Base-by-base conservation (phyloP, 2,329 filamentous ascomycete genomes). In the Helotiales sp. region DNA sequence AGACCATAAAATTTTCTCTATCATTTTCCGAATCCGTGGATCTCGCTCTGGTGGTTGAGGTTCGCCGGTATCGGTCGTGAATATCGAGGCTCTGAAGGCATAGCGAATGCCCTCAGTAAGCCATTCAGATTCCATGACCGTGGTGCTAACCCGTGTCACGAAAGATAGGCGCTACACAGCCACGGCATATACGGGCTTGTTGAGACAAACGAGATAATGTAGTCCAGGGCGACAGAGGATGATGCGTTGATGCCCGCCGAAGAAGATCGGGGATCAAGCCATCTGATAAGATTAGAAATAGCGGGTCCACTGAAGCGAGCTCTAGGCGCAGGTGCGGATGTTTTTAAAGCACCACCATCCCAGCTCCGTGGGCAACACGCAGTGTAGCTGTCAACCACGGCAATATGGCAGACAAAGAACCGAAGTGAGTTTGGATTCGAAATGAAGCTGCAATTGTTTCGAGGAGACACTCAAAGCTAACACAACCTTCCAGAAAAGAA, bases 401-500 rank as follows among this genome's bases (percentile, higher is more conserved):
- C 47, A 66, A 49, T 30, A 77, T 77, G 75, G 73, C 74, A 65
- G 74, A 76, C 40, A 68, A 70, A 63, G 69, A 68, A n/a, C 47
- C 58, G 6, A 73, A 75, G 75, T 77, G 69, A 70, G 71, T 64
- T 10, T 5, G n/a, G 6, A 1, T 8, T 37, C 24, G 13, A 15
- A 13, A 0, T 13, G 8, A 7, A n/a, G 24, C 11, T 37, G 4
- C 13, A 13, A n/a, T 24, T 13, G 4, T n/a, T 28, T 20, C 20
- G 28, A 6, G 17, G 1, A 3, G 30, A 20, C 6, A 6, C 13
- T 8, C 40, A 4, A 43, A 49, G 55, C 67, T 73, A 67, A 74
- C 43, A 15, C 30, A 28, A 20, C 10, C 20, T 15, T 10, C 7
- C 17, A 26, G n/a, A 26, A 30, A 61, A 82, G 81, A 70, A 82